Evolutionary conservation across 2,329 filamentous ascomycete genomes (phyloP).

Genomic region (Apiospora malaysiana): DNA sequence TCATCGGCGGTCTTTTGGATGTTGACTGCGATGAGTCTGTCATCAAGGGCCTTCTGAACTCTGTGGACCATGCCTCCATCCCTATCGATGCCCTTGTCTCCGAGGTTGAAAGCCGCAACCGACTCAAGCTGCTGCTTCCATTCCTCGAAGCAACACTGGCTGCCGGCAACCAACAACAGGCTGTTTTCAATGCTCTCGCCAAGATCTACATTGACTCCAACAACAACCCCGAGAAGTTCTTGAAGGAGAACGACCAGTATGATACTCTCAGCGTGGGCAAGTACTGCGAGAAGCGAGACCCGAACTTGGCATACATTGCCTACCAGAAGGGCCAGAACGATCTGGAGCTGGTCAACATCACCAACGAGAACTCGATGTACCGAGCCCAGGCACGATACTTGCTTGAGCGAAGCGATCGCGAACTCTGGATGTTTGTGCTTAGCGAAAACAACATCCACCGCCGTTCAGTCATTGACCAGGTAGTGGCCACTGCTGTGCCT

Average conservation of each 20-base stretch:
- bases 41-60: conserved; percentile 88
- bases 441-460: conserved; percentile 96
- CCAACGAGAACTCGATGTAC: conserved; percentile 99
- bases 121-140: conserved; percentile 91
- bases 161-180: conserved; percentile 92
- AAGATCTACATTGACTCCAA: conserved; percentile 99
- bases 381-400: conserved; percentile 96
- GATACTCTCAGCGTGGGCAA: conserved; percentile 92
- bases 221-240: conserved; percentile 96
- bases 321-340: conserved; percentile 98
- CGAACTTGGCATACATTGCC: conserved; percentile 92
- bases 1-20: conserved; percentile 91
- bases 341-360: conserved; percentile 94
- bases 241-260: conserved; percentile 97
- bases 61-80: conserved; percentile 82
- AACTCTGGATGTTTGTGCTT: conserved; percentile 94
- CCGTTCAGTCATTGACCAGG: conserved; percentile 92
- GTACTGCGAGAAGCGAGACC: conserved; percentile 98
- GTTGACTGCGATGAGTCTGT: conserved; percentile 97
- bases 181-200: conserved; percentile 94
- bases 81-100: conserved; percentile 93
- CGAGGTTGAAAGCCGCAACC: conserved; percentile 95
- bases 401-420: conserved; percentile 83
- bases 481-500: conserved; percentile 92
- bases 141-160: conserved; percentile 94